Percentiles rank a stretch among this genome's conserved stretches.
These are phyloP conservation scores for Scedosporium minutisporum DNA, from an alignment of 2,329 filamentous ascomycete species.

Conservation along the genomic window DNA sequence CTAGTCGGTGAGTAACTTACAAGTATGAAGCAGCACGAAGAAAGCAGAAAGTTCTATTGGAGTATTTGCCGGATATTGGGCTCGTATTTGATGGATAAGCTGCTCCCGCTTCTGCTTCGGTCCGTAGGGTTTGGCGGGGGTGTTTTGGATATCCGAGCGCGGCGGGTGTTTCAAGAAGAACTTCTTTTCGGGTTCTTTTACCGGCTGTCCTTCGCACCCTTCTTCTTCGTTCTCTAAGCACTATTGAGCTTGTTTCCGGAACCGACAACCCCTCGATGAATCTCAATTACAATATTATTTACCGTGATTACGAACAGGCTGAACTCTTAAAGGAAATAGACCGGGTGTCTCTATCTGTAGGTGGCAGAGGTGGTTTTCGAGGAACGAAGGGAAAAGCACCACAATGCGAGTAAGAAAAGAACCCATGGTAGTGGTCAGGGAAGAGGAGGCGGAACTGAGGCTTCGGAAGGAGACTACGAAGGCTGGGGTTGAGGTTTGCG, in stretches of 20 bases:
- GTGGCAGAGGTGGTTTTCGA: not conserved
- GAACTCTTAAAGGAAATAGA: too few relatives aligned
- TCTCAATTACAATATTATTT: not conserved
- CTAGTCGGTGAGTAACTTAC: too few relatives aligned
- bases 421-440: not conserved
- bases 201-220: too few relatives aligned
- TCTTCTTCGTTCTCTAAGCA: not conserved
- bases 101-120: not conserved
- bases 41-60: too few relatives aligned
- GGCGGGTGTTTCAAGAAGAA: not conserved
- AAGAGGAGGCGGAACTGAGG: not conserved
- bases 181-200: not conserved
- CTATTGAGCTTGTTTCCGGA: not conserved
- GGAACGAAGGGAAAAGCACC: not conserved
- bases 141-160: not conserved
- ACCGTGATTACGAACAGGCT: not conserved
- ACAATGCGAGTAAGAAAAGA: not conserved
- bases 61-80: too few relatives aligned
- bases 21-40: too few relatives aligned
- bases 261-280: not conserved
- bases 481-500: not conserved
- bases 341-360: too few relatives aligned
- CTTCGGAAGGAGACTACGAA: not conserved
- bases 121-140: not conserved
- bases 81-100: not conserved